Evolutionary conservation across 805 yeast species (phyloP).

Genomic region (Gaillardinia entomophila): DNA sequence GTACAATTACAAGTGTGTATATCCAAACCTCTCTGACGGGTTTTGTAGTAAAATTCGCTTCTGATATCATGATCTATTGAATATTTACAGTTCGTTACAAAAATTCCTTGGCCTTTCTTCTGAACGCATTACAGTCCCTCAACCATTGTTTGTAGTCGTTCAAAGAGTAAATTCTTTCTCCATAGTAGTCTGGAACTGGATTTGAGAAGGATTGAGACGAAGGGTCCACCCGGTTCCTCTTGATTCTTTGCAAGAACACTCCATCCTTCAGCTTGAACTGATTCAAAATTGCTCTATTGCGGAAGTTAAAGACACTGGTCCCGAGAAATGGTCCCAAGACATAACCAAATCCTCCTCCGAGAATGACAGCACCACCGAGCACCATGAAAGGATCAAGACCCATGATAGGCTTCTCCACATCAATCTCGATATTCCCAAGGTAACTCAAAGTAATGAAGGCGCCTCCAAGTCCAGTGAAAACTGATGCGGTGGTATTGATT

Average conservation of each 20-base stretch:
- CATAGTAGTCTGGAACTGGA: constrained; percentile 98
- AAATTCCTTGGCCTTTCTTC: constrained; percentile 74
- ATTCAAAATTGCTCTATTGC: constrained; percentile 40
- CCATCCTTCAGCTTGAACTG: constrained; percentile 60
- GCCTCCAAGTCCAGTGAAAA: constrained; percentile 61
- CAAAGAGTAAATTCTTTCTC: constrained; percentile 87
- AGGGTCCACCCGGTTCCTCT: constrained; percentile 84
- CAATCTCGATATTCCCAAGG: constrained; percentile 77
- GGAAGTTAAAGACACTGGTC: constrained; percentile 56
- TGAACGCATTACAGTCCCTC: constrained; percentile 88
- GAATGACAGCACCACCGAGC: constrained; percentile 64
- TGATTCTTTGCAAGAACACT: constrained; percentile 67
- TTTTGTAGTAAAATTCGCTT: no score
- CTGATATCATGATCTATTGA: neutral
- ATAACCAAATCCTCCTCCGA: constrained; percentile 73
- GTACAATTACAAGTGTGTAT: no score
- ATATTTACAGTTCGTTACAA: constrained; percentile 30
- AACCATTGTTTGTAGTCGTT: constrained; percentile 92
- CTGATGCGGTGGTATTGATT: constrained; percentile 62
- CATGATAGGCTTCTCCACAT: constrained; percentile 76
- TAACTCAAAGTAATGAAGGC: constrained; percentile 66
- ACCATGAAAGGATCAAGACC: constrained; percentile 90
- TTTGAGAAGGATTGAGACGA: constrained; percentile 82
- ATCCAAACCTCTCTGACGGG: no score
- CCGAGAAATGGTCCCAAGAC: constrained; percentile 81